Conservation (phyloP, 2,329 filamentous ascomycete genomes). For the Aphanocladium album region DNA sequence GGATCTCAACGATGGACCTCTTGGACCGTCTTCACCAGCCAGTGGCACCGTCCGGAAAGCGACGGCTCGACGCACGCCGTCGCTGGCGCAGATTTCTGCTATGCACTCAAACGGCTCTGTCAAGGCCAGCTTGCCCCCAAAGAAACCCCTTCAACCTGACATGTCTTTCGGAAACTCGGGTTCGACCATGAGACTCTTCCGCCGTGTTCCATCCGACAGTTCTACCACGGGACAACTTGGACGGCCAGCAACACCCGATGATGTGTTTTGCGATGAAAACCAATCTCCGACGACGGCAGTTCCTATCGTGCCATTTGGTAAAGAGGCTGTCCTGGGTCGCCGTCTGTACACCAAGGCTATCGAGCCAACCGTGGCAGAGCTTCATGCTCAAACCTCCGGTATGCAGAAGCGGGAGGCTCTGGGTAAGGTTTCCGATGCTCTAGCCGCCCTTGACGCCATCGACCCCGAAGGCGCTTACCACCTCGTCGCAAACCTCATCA, state of each 20-base stretch:
- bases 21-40: conserved; percentile 51
- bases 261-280: conserved; percentile 58
- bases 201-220: conserved; percentile 71
- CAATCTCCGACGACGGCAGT: conserved; percentile 42
- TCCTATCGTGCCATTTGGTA: conserved; percentile 57
- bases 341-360: conserved; percentile 76
- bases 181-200: conserved; percentile 88
- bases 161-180: conserved; percentile 91
- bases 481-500: conserved; percentile 70
- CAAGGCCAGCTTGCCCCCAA: conserved; percentile 43
- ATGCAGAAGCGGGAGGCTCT: conserved; percentile 74
- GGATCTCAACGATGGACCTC: conserved; percentile 56
- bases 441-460: conserved; percentile 74
- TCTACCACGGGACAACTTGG: conserved; percentile 40
- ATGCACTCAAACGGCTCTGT: conserved; percentile 35
- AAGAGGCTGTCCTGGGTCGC: conserved; percentile 78
- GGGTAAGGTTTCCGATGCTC: conserved; percentile 77
- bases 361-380: conserved; percentile 77
- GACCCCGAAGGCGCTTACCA: conserved; percentile 90
- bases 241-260: conserved; percentile 32
- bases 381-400: conserved; percentile 70
- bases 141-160: conserved; percentile 79
- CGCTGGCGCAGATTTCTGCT: conserved; percentile 32
- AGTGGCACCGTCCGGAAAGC: conserved; percentile 54
- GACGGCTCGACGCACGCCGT: conserved; percentile 48